Percentiles rank a stretch among this genome's conserved stretches.
phyloP scores from a whole-genome alignment of 176 grass and related monocot genomes.

The Rhynchospora tenuis region DNA sequence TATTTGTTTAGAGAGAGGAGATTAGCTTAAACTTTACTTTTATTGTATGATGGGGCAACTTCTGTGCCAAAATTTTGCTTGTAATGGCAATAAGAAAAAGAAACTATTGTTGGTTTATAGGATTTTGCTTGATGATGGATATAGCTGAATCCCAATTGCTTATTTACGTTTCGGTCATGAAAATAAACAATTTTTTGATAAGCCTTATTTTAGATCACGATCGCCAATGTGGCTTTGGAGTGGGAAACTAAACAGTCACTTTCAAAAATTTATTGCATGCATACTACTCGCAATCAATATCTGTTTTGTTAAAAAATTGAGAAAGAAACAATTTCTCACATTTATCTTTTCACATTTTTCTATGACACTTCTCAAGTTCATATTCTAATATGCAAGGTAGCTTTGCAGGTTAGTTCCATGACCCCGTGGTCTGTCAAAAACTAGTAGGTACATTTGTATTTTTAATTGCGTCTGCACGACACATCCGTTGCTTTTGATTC shows the following conservation, averaged over 20 bases:
- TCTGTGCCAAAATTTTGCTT: slow-evolving; percentile 2
- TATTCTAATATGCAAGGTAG: not conserved
- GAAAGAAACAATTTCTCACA: not conserved
- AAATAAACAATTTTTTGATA: not conserved
- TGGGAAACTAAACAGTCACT: not conserved
- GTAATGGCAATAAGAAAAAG: not conserved
- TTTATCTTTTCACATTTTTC: not conserved
- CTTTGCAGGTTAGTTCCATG: not conserved
- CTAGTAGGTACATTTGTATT: not conserved
- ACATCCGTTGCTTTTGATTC: not conserved
- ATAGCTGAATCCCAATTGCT: not conserved
- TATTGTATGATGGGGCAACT: not conserved
- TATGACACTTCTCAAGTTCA: not conserved
- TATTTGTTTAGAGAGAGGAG: not conserved
- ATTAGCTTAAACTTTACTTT: not conserved
- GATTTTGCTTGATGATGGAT: not conserved
- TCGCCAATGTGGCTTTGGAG: not conserved
- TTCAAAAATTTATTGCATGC: too few species aligned
- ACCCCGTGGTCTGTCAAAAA: not conserved
- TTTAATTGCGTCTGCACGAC: not conserved
- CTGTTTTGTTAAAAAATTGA: not conserved
- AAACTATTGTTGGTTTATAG: not conserved
- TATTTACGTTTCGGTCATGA: not conserved
- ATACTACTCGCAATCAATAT: not conserved
- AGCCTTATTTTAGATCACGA: not conserved